Evolutionary conservation across 1,284 basidiomycete genomes (phyloP), one percentile per base, ranked within the genome.

Genomic region (Athelia sp.): DNA sequence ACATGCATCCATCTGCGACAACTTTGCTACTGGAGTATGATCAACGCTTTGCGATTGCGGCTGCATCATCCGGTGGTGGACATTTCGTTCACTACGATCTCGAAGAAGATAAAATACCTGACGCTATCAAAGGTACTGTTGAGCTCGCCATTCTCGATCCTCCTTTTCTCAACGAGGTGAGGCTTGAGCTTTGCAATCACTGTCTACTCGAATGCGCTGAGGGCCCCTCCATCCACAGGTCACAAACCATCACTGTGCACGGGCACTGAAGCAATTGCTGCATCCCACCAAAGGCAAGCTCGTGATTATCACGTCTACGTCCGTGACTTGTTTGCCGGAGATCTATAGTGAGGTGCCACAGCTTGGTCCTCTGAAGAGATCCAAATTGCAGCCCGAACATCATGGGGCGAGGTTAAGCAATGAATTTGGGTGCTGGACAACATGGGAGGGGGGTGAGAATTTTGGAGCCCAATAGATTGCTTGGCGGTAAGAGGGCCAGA

Each of bases 131-230:
- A 23, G 64, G 56, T n/a, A 55, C 49, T 17, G 58, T 73, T 8
- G 70, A 73, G 46, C 53, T 73, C 13, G 66, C 61, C 1, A 59
- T 73, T 23, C 65, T 65, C 1, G 73, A 75, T 50, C 73, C 72
- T 14, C 72, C 72, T 6, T 74, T 71, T 48, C 55, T 75, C 34
- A 73, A 73, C 44, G 69, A 72, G 61, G 73, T 71, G 35, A n/a
- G n/a, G n/a, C n/a, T n/a, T n/a, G n/a, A 10, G 26, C 17, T 34
- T 45, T 26, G 19, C 47, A 32, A 15, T 29, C 36, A 45, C 40
- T 35, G 18, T 2, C 49, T 19, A 32, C 46, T 15, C 10, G 11
- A 29, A 17, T 48, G 47, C 29, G 31, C 14, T 43, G 23, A 21
- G 8, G n/a, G n/a, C 11, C 14, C 9, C 9, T 26, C 38, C 17